phyloP scores from a whole-genome alignment of 108 stramenopile genomes.

The Nitzschia palea region DNA sequence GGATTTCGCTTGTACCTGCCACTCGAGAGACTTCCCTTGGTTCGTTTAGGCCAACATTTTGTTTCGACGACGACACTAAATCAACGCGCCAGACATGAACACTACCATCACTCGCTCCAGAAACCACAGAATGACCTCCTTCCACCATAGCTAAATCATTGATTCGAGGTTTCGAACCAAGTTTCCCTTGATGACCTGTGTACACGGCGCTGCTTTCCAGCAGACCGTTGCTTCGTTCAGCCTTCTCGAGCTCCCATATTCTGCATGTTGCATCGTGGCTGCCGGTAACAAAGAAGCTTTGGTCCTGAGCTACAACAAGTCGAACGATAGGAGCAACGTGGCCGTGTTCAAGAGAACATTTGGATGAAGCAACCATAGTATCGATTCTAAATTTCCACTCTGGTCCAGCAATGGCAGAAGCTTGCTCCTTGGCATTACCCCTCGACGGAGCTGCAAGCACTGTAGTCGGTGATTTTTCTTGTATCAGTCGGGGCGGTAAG shows the following conservation, averaged over 20 bases:
- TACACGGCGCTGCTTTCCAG: slow-evolving; percentile 86
- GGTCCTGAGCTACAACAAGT: slow-evolving; percentile 88
- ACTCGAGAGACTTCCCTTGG: slow-evolving; percentile 49
- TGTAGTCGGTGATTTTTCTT: slow-evolving; percentile 17
- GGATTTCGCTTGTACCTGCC: slow-evolving; percentile 58
- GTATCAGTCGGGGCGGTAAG: slow-evolving; percentile 62
- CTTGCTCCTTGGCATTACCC: slow-evolving; percentile 20
- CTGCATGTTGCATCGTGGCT: slow-evolving; percentile 90
- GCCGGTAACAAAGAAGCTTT: slow-evolving; percentile 90
- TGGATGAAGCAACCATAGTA: slow-evolving; percentile 62
- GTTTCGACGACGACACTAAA: slow-evolving; percentile 43
- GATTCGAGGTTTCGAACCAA: slow-evolving; percentile 43
- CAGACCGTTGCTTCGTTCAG: slow-evolving; percentile 73
- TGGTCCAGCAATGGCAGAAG: slow-evolving; percentile 1
- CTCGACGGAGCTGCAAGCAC: neutral
- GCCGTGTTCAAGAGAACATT: slow-evolving; percentile 54
- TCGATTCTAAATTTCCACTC: slow-evolving; percentile 56
- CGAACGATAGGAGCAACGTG: slow-evolving; percentile 86
- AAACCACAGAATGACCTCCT: slow-evolving; percentile 87
- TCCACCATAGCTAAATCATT: slow-evolving; percentile 91
- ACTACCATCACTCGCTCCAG: slow-evolving; percentile 84
- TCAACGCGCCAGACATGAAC: slow-evolving; percentile 91
- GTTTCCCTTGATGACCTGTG: slow-evolving; percentile 46
- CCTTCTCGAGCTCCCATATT: slow-evolving; percentile 88
- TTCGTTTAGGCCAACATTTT: slow-evolving; percentile 17